A percentile compares a stretch with the other conserved stretches of the same genome.
phyloP scores from a whole-genome alignment of 495 filamentous ascomycete genomes.

The Podospora fimiseda region DNA sequence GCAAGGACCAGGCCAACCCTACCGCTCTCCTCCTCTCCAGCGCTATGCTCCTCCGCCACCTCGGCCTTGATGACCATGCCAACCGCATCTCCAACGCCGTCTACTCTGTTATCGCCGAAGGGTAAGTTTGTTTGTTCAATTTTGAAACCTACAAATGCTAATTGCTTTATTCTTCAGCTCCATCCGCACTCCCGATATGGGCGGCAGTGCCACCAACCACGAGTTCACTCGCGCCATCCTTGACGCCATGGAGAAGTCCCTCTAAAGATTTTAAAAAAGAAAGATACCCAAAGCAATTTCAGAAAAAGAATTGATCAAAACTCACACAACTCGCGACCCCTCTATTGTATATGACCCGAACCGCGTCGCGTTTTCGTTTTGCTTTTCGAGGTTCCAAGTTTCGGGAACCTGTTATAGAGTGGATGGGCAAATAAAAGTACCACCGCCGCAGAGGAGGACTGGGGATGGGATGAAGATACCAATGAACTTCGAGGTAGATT shows the following conservation, averaged over 20 bases:
- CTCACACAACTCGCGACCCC: background rate
- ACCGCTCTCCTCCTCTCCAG: constrained; percentile 91
- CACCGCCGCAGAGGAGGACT: background rate
- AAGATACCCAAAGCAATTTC: too few species aligned
- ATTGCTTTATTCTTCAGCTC: constrained; percentile 48
- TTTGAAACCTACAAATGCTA: constrained; percentile 13
- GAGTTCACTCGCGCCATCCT: constrained; percentile 92
- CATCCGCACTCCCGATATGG: constrained; percentile 89
- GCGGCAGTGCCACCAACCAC: constrained; percentile 79
- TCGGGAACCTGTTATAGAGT: background rate
- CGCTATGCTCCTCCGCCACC: constrained; percentile 91
- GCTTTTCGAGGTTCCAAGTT: background rate
- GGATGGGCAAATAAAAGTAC: background rate
- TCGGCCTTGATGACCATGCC: constrained; percentile 94
- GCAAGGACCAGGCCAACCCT: constrained; percentile 97
- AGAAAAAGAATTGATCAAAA: too few species aligned
- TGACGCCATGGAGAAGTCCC: constrained; percentile 73
- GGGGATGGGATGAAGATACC: background rate
- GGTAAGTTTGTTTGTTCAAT: constrained; percentile 51
- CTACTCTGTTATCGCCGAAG: constrained; percentile 91
- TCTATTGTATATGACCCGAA: background rate
- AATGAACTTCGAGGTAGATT: background rate
- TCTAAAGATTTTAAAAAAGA: constrained; percentile 17
- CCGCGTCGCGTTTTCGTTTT: constrained; percentile 2
- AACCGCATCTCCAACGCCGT: constrained; percentile 97